Base-by-base conservation (phyloP, 2,329 filamentous ascomycete genomes). In the Monosporascus sp. region DNA sequence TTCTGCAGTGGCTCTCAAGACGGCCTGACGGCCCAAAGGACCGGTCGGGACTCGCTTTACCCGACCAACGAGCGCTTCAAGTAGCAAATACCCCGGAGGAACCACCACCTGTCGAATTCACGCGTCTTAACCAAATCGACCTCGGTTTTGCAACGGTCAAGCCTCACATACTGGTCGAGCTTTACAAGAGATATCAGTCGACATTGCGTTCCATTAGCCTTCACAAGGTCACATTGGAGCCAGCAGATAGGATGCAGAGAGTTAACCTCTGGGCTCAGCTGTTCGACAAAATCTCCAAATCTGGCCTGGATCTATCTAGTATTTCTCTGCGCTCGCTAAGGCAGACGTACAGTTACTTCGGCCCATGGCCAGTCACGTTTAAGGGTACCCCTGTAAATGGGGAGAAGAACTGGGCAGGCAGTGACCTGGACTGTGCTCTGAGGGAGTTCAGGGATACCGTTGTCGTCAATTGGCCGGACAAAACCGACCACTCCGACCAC, bases 191-290 rank as follows among this genome's bases (percentile, higher is more conserved):
- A 55, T 77, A 78, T 19, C 70, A 73, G 2, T 58, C 72, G 2
- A 76, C 71, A 0, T 68, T 84, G 2, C 63, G 69, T 8, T 60
- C 60, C 7, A 63, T 84, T 7, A 73, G 72, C 52, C 60, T 84
- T 0, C 77, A 78, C 64, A 77, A 72, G 22, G 19, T 31, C 2
- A 27, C 44, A 19, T 50, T 24, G 35, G 49, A 20, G 22, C 19
- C 16, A 40, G 49, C 17, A 55, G 2, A 53, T n/a, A 8, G 17
- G 14, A 37, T 52, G 1, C 7, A 49, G 19, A 68, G 63, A 51
- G 37, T 58, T 50, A 74, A 68, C 51, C 59, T 71, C n/a, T 80
- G 76, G 76, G 52, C 56, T 1, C 56, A 58, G 3, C 67, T 79
- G 19, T 67, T 79, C 35, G 58, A 61, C 2, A 60, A 60, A 11